Base-by-base conservation (phyloP, 441 rosid species). In the Sinapis alba region DNA sequence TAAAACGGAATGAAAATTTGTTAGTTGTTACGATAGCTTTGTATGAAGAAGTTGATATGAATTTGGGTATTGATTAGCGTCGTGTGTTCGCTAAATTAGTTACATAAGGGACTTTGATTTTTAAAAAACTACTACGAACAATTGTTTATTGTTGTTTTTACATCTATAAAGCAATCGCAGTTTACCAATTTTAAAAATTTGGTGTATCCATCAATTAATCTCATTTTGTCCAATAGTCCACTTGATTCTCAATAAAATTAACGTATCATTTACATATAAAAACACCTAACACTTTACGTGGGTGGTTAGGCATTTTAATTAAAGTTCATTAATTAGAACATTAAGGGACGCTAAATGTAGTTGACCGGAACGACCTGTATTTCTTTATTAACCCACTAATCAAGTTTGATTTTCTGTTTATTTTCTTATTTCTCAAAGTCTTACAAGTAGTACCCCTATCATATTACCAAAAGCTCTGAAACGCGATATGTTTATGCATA, bases 321-420 rank as follows among this genome's bases (percentile, higher is more conserved):
- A 34, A 63, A 47, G 74, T 41, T 51, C 45, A 69, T 69, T 54
- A n/a, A 38, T 15, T 26, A 43, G 13, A 38, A 41, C 47, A 54
- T n/a, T 15, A 63, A 65, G 76, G 54, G 76, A 34, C 80, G 68
- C 47, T 77, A 66, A 60, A 51, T 66, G 76, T 78, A 67, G 81
- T 67, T 78, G 81, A 78, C 81, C 65, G 53, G 65, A 43, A 66
- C 73, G 61, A 78, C 60, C 65, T 45, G 45, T 50, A 50, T 64
- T 64, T 59, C 26, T 51, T 65, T 45, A 36, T 65, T 19, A 60
- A 26, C 27, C 80, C 27, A 71, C 67, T 51, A 47, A 50, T 57
- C 80, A 70, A 51, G 57, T 51, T 51, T 51, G 24, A 19, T 19
- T 8, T 21, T 64, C 12, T n/a, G 28, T 45, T 32, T 21, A 62